Evolutionary conservation across 2,329 filamentous ascomycete genomes (phyloP), one percentile per base, ranked within the genome.

Genomic region (Pyrenophora graminea): DNA sequence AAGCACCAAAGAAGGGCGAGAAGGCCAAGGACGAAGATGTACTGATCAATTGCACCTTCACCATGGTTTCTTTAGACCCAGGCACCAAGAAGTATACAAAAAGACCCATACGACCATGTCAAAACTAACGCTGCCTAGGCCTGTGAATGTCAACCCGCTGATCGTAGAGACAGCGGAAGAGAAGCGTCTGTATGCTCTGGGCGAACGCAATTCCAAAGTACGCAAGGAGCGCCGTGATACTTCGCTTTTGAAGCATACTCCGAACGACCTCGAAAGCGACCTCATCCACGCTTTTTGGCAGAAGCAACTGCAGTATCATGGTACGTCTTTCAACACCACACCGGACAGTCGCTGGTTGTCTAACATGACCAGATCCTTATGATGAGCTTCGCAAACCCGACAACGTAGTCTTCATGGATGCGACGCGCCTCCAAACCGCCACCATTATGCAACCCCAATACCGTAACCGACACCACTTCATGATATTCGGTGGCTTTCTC

Each of bases 401-500:
- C 30, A 85, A 86, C 58, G 80, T 83, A 2, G 72, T 81, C 32
- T 82, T 80, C 63, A 89, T 90, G 80, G 78, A 84, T 55, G 80
- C 82, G 58, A 84, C 85, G 1, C 76, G 77, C 30, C 80, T 90
- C 27, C 82, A 82, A 62, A 85, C 85, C 2, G 85, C 87, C 9
- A 82, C 81, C 61, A 89, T 91, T 58, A 90, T 90, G 87, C 87
- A 90, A 67, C 88, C 88, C 0, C 86, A 88, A 69, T 82, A 85
- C 68, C 81, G 85, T 40, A 87, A 87, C 69, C 74, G 85, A 2
- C 86, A 90, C 70, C 85, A 88, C 63, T 88, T 88, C 70, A 89
- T 90, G 87, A 89, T 91, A 47, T 91, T 90, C 63, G 88, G 88
- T 44, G 88, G 88, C 12, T 90, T 87, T 67, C 80, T 90, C 9